Evolutionary conservation across 1,284 basidiomycete species (phyloP).

Genomic region (Austroboletus niveus): DNA sequence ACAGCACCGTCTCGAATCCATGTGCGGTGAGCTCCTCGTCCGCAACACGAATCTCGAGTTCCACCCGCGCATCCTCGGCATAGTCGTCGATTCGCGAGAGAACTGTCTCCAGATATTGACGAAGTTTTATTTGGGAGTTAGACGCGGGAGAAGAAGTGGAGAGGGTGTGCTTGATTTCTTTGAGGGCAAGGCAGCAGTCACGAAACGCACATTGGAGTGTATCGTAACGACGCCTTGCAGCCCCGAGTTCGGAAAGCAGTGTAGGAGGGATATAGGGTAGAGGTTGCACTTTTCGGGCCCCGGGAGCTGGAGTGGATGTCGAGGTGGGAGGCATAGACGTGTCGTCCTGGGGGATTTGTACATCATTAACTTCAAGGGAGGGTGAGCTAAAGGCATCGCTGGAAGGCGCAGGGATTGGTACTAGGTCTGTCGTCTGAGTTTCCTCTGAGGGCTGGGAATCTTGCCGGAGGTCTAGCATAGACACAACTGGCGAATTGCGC

Average conservation of each 20-base stretch:
- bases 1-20: slow-evolving; percentile 73
- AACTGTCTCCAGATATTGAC: slow-evolving; percentile 46
- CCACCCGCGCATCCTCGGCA: slow-evolving; percentile 81
- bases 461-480: slow-evolving; percentile 16
- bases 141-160: slow-evolving; percentile 14
- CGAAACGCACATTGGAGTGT: slow-evolving; percentile 60
- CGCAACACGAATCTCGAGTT: slow-evolving; percentile 79
- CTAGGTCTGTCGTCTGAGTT: not conserved
- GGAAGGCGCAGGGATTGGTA: not conserved
- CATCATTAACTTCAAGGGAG: not conserved
- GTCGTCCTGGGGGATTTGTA: not conserved
- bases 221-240: slow-evolving; percentile 57
- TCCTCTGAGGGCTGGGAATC: not conserved
- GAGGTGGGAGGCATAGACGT: not conserved
- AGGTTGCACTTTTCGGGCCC: not conserved
- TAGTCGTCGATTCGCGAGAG: slow-evolving; percentile 74
- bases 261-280: slow-evolving; percentile 17
- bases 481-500: slow-evolving; percentile 18
- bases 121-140: slow-evolving; percentile 14
- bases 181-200: slow-evolving; percentile 66
- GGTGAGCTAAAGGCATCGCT: not conserved
- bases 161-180: slow-evolving; percentile 49
- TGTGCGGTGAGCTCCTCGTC: slow-evolving; percentile 72
- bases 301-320: not conserved
- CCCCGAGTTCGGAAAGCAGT: slow-evolving; percentile 46